Evolutionary conservation across 2,329 filamentous ascomycete genomes (phyloP), one percentile per base, ranked within the genome.

Genomic region (Chrysoporthe cubensis): DNA sequence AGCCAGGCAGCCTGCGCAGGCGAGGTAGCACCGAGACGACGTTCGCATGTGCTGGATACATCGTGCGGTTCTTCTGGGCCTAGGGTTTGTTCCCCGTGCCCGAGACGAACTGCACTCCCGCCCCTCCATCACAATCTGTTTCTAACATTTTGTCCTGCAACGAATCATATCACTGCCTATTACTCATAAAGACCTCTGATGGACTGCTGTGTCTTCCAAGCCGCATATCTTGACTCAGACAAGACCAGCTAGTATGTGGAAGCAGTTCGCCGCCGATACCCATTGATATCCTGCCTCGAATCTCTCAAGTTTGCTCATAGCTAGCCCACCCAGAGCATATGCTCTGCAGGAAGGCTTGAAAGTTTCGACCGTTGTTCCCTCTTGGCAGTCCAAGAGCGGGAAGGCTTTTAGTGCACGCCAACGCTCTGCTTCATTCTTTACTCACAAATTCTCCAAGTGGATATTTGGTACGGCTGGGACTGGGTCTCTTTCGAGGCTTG

Each of bases 31-130:
- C 9, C 46, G 37, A 40, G 21, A 57, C 50, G 34, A 54, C 37
- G 40, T 58, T 57, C 21, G 62, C 62, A 64, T 64, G 50, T 26
- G 32, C 46, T 62, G 60, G 14, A 50, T 37, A 18, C n/a, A 60
- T 42, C 57, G 32, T 32, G 57, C 57, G 11, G 40, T 26, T 40
- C 57, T 40, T 60, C 9, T 32, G n/a, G 40, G 37, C 40, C 42
- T 43, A 43, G 37, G n/a, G 32, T 14, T 60, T 43, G 57, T 32
- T 32, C 40, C n/a, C 57, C 40, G n/a, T 60, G 57, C 40, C 40
- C 40, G 32, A 44, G 57, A 60, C 40, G n/a, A 60, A 26, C 57
- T 61, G 4, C 59, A 46, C 59, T 61, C 42, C 59, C 59, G 59
- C 59, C 42, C 59, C 59, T 61, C 59, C 59, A 34, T n/a, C 59